These are phyloP conservation scores for Lichina pygmaea DNA, from an alignment of 495 filamentous ascomycete genomes.

Conservation along the genomic window DNA sequence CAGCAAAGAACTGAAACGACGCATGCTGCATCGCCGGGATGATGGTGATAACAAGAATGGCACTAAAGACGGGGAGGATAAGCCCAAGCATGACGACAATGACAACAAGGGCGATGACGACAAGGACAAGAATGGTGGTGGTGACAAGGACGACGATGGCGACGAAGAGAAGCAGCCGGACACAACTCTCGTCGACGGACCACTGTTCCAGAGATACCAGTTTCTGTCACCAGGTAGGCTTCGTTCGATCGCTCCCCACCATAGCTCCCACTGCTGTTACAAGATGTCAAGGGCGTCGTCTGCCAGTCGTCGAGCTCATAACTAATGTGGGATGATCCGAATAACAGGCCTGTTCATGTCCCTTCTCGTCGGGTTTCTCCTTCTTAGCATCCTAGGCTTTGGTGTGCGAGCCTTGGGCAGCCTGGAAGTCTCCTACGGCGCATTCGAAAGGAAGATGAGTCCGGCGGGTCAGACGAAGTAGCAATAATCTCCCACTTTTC, in stretches of 20 bases:
- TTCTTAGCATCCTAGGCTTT: slow-evolving; percentile 50
- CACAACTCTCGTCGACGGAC: slow-evolving; percentile 15
- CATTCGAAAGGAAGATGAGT: slow-evolving; percentile 90
- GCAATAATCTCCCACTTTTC: background rate
- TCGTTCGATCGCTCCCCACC: background rate
- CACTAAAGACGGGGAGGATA: too few relatives aligned
- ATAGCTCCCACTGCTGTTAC: too few relatives aligned
- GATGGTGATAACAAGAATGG: too few relatives aligned
- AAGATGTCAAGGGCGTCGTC: background rate
- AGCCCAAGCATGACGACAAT: too few relatives aligned
- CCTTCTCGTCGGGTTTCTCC: slow-evolving; percentile 34
- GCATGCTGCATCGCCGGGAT: too few relatives aligned
- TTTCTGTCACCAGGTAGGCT: slow-evolving; percentile 49
- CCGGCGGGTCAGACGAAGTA: slow-evolving; percentile 43
- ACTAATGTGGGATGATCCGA: background rate
- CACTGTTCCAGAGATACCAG: slow-evolving; percentile 76
- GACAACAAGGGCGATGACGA: too few relatives aligned
- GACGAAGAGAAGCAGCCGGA: slow-evolving; percentile 3
- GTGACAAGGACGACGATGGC: slow-evolving; percentile 1
- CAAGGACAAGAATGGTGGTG: too few relatives aligned
- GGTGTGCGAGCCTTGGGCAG: slow-evolving; percentile 50
- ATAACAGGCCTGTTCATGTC: slow-evolving; percentile 61
- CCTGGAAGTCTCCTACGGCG: slow-evolving; percentile 68
- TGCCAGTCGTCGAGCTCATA: slow-evolving; percentile 2
- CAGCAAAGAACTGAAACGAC: too few relatives aligned